Evolutionary conservation across 176 grass and related monocot genomes (phyloP).

Genomic region (Aegilops bicornis): DNA sequence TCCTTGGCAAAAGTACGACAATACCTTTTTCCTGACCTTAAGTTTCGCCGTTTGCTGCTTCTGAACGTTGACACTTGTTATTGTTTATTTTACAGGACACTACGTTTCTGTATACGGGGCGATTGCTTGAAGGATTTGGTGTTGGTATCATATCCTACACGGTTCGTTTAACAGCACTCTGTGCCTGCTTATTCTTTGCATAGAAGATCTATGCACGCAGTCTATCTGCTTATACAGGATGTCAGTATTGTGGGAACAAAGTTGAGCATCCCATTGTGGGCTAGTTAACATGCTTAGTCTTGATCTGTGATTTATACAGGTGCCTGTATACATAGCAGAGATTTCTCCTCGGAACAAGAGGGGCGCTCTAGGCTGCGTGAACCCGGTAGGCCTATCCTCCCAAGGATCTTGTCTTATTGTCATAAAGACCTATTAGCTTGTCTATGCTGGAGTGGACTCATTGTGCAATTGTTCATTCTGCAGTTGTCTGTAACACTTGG

Average conservation of each 20-base stretch:
- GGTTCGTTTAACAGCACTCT: constrained; percentile 25
- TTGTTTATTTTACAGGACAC: constrained; percentile 52
- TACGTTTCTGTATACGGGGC: constrained; percentile 91
- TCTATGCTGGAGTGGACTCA: constrained; percentile 8
- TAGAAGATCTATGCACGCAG: background rate
- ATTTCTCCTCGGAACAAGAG: constrained; percentile 91
- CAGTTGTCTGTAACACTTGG: constrained; percentile 90
- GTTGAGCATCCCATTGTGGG: background rate
- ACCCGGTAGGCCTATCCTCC: constrained; percentile 56
- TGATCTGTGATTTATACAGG: constrained; percentile 39
- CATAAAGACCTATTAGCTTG: background rate
- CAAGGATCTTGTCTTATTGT: background rate
- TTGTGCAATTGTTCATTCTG: background rate
- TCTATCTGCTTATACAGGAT: background rate
- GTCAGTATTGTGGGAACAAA: background rate
- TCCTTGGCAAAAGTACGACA: constrained; percentile 75
- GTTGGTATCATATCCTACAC: constrained; percentile 91
- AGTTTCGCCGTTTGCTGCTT: background rate
- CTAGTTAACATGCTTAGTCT: background rate
- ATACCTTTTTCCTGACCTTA: background rate
- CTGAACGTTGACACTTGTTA: background rate
- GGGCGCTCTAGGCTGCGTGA: constrained; percentile 85
- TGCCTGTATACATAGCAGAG: constrained; percentile 97
- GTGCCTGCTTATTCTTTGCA: constrained; percentile 1
- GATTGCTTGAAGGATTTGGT: constrained; percentile 91